Base-by-base conservation (phyloP, 2,329 filamentous ascomycete genomes). In the Tolypocladium pustulatum region DNA sequence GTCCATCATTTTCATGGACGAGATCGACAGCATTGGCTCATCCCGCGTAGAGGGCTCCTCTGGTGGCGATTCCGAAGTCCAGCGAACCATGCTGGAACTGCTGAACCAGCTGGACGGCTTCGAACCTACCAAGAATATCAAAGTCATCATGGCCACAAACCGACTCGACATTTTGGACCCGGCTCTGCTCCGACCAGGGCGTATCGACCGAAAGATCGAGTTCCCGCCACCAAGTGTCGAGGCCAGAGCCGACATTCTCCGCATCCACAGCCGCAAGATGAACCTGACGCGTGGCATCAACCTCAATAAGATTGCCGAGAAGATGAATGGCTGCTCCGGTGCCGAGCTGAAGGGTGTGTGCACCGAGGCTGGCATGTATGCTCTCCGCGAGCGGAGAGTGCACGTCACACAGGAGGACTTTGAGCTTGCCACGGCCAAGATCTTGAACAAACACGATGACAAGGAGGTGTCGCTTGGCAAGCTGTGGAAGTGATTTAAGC, bases 1-100 rank as follows among this genome's bases (percentile, higher is more conserved):
- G 27, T 96, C 90, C 65, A 99, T 99, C 76, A 99, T 99, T 76
- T 99, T 99, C 81, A 99, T 99, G 94, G 94, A 99, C 74, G 94
- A 99, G 76, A 97, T 99, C 75, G 94, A 99, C 80, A 96, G 90
- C 66, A 99, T 99, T 75, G 94, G 94, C 63, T 97, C 92, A 38
- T 96, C 91, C 61, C 90, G 94, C 76, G 93, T 99, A 57, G 94
- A 99, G 72, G 93, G 93, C 32, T 95, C 90, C 60, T 95, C 90
- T 25, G 92, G 92, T 57, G 94, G 94, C 69, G 94, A 99, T 72
- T 97, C 92, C 1, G 94, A 99, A 76, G 94, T 99, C 57, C 94
- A 99, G 78, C 88, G 94, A 69, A 99, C 94, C 54, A 99, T 99
- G 94, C 78, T 99, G 76, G 94, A 99, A 75, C 81, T 99, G 61